These are phyloP conservation scores for Didymellaceae sp. DNA, from an alignment of 2,329 filamentous ascomycete genomes.

Conservation along the genomic window DNA sequence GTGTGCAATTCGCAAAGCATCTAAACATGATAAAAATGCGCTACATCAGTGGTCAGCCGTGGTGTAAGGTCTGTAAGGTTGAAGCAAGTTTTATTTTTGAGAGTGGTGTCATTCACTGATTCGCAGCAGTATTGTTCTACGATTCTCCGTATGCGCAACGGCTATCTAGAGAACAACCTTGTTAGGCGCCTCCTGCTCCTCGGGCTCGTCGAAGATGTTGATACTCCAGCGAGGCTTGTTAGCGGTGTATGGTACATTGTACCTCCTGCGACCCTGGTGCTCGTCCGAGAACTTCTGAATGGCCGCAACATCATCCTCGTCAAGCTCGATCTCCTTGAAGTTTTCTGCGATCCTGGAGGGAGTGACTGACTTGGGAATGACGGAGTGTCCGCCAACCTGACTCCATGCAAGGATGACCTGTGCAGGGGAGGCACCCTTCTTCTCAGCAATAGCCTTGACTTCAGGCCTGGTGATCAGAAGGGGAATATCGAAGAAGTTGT, in stretches of 20 bases:
- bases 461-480: slow-evolving; percentile 73
- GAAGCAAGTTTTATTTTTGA: no score
- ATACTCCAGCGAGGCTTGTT: slow-evolving; percentile 48
- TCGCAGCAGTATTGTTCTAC: neutral
- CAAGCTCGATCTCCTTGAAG: slow-evolving; percentile 39
- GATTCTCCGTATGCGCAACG: neutral
- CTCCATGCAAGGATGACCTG: slow-evolving; percentile 87
- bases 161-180: slow-evolving; percentile 22
- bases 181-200: slow-evolving; percentile 36
- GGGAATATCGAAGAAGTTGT: slow-evolving; percentile 53
- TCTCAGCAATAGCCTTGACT: slow-evolving; percentile 70
- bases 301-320: slow-evolving; percentile 30
- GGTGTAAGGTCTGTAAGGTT: no score
- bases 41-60: no score
- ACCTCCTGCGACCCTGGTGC: slow-evolving; percentile 33
- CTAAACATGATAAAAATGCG: no score
- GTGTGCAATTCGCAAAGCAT: neutral
- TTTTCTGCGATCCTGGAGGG: slow-evolving; percentile 36
- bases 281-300: slow-evolving; percentile 60
- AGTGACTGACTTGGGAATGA: slow-evolving; percentile 41
- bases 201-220: slow-evolving; percentile 40
- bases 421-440: slow-evolving; percentile 70
- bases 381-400: slow-evolving; percentile 64
- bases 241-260: slow-evolving; percentile 49
- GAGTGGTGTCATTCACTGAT: neutral